These are phyloP conservation scores for Oryza rufipogon DNA, from an alignment of 176 grass and related monocot species.

Conservation along the genomic window DNA sequence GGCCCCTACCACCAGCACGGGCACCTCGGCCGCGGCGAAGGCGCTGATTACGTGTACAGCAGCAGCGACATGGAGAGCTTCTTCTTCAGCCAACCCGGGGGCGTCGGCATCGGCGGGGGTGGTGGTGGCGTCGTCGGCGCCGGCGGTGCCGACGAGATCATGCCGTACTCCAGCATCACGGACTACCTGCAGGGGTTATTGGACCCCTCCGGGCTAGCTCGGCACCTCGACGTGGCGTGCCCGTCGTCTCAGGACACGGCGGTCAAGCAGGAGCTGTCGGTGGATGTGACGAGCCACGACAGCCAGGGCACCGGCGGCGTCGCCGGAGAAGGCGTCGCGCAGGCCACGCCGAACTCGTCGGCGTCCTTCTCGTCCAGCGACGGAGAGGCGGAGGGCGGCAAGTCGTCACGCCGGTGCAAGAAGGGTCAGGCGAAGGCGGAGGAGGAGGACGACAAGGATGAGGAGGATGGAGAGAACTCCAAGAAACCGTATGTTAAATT, in stretches of 20 bases:
- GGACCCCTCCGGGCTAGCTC: slow-evolving; percentile 40
- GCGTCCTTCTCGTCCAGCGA: slow-evolving; percentile 70
- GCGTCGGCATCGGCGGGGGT: neutral
- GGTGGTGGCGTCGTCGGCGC: neutral
- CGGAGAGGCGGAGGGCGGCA: slow-evolving; percentile 62
- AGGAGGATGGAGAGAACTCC: slow-evolving; percentile 65
- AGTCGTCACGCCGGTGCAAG: slow-evolving; percentile 53
- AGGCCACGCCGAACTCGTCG: slow-evolving; percentile 77
- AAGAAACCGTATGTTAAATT: slow-evolving; percentile 68
- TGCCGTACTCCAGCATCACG: slow-evolving; percentile 48
- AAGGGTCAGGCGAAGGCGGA: slow-evolving; percentile 62
- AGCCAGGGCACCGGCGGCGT: slow-evolving; percentile 48
- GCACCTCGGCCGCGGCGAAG: slow-evolving; percentile 1
- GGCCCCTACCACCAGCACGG: slow-evolving; percentile 37
- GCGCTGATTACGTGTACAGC: slow-evolving; percentile 42
- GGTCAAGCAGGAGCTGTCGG: slow-evolving; percentile 56
- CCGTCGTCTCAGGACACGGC: slow-evolving; percentile 13
- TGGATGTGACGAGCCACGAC: slow-evolving; percentile 49
- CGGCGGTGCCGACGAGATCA: slow-evolving; percentile 42
- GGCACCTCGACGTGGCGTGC: slow-evolving; percentile 31
- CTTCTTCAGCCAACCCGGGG: slow-evolving; percentile 45
- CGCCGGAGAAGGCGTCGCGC: slow-evolving; percentile 34
- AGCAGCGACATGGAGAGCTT: slow-evolving; percentile 53
- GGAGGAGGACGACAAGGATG: slow-evolving; percentile 50
- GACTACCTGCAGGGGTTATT: slow-evolving; percentile 57